Evolutionary conservation across 768 basidiomycete genomes (phyloP).

Genomic region (Boletales sp.): DNA sequence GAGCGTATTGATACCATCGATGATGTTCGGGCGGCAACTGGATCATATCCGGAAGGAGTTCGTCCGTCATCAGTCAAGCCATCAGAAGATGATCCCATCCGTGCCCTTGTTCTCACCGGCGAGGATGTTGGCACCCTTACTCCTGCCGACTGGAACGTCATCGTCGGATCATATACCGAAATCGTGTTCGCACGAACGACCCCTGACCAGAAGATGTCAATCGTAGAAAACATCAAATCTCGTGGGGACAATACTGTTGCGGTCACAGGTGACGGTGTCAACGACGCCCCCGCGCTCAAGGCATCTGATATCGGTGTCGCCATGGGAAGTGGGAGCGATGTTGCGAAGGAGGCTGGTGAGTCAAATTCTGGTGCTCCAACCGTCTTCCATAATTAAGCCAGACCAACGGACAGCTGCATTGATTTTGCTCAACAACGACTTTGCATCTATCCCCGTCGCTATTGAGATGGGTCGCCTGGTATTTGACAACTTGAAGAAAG

Average conservation of each 20-base stretch:
- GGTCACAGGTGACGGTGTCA: slow-evolving; percentile 56
- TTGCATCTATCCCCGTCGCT: slow-evolving; percentile 54
- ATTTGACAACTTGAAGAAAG: slow-evolving; percentile 57
- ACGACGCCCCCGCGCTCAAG: slow-evolving; percentile 50
- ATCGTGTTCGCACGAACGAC: slow-evolving; percentile 54
- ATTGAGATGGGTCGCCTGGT: slow-evolving; percentile 58
- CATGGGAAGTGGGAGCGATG: slow-evolving; percentile 47
- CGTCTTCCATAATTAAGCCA: background rate
- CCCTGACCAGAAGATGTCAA: slow-evolving; percentile 55
- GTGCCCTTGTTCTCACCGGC: slow-evolving; percentile 42
- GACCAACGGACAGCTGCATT: slow-evolving; percentile 32
- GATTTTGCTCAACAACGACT: slow-evolving; percentile 56
- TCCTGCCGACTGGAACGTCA: slow-evolving; percentile 36
- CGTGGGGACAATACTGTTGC: slow-evolving; percentile 49
- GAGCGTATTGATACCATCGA: slow-evolving; percentile 33
- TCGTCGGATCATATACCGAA: slow-evolving; percentile 37
- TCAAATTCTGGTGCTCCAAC: background rate
- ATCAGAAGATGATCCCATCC: slow-evolving; percentile 33
- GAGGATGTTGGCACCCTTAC: slow-evolving; percentile 39
- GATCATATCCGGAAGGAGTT: slow-evolving; percentile 15
- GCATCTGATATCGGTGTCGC: slow-evolving; percentile 55
- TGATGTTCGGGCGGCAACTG: slow-evolving; percentile 22
- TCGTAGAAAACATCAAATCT: slow-evolving; percentile 50
- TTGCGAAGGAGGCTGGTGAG: slow-evolving; percentile 54
- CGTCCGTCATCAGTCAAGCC: slow-evolving; percentile 31